Evolutionary conservation across 1,284 basidiomycete genomes (phyloP), one percentile per base, ranked within the genome.

Genomic region (Sphaerobolus stellatus): DNA sequence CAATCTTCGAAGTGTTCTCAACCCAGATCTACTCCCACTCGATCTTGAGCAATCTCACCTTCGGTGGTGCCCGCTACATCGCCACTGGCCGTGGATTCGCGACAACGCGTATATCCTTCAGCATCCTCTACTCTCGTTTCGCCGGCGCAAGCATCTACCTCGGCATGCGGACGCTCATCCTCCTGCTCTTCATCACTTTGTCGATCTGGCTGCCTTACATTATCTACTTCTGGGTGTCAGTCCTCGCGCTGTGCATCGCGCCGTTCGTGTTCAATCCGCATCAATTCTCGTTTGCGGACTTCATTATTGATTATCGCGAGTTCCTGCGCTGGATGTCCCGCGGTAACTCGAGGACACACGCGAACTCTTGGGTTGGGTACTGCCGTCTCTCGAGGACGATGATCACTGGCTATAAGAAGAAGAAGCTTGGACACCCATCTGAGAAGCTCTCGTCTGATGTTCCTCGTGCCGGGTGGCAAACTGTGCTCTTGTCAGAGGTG

Each of bases 11-110:
- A 70, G 88, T 98, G 49, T 98, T 97, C 76, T 90, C 91, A 22
- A 97, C 94, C 0, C 94, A 97, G 72, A 97, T 98, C 67, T 93
- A 94, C 69, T 93, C 93, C 50, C 92, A 98, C 67, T 97, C 94
- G 28, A 94, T 97, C 68, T 74, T 96, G 62, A 96, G 87, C 72
- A 94, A 97, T 73, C 76, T 97, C 75, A 94, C 92, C 3, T 96
- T 96, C 59, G 94, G 94, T 72, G 94, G 94, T 57, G 94, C 94
- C 50, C 84, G 94, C 58, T 98, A 97, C 72, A 98, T 98, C 63
- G 94, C 94, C n/a, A 98, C 94, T n/a, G 94, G 94, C 56, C 91
- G 94, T 81, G 94, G 94, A 41, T 98, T 98, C 68, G 94, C 94
- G 16, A 97, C 94, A 6, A 91, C 92, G 20, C 82, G 94, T 54